Base-by-base conservation (phyloP, 2,329 filamentous ascomycete genomes). In the Cercospora zeae-maydis region DNA sequence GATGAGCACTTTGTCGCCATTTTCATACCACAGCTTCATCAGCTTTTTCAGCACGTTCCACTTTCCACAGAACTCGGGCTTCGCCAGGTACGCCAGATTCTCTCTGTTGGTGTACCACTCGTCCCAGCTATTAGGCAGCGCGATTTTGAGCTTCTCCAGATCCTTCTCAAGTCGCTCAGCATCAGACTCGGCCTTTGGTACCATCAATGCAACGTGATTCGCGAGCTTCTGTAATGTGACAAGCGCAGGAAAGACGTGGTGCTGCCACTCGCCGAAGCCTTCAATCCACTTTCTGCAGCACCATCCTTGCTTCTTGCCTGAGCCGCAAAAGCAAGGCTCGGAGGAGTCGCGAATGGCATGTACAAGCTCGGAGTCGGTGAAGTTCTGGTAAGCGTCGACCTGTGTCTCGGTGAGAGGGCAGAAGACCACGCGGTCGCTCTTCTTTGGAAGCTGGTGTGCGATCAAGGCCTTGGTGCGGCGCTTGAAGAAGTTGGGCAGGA, bases 1-100 rank as follows among this genome's bases (percentile, higher is more conserved):
- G 2, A 99, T 89, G 0, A 99, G 83, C 0, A 97, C 95, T 76
- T 98, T 99, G 78, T 97, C 92, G 13, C 92, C 91, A 71, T 90
- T 92, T 13, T 84, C 82, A 73, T 96, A 86, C 95, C 95, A 99
- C 75, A 95, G 93, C 60, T 87, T 88, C 6, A 99, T 83, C 3
- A 99, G 80, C 70, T 91, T 93, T 75, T 88, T 91, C 31, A 99
- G 76, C 0, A 99, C 86, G 73, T 91, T 92, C 95, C 95, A 99
- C 77, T 99, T 99, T 3, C 95, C 95, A 72, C 95, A 99, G 68
- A 93, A 97, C 62, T 96, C 90, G 0, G 91, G 89, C 69, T 96
- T 92, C 1, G 92, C 88, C 56, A 92, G 88, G 69, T 89, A 90
- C 56, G 90, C 78, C 63, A 98, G 88, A 8, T 87, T 91, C 69